Base-by-base conservation (phyloP, 306 rosid species). In the Nissolia schottii region DNA sequence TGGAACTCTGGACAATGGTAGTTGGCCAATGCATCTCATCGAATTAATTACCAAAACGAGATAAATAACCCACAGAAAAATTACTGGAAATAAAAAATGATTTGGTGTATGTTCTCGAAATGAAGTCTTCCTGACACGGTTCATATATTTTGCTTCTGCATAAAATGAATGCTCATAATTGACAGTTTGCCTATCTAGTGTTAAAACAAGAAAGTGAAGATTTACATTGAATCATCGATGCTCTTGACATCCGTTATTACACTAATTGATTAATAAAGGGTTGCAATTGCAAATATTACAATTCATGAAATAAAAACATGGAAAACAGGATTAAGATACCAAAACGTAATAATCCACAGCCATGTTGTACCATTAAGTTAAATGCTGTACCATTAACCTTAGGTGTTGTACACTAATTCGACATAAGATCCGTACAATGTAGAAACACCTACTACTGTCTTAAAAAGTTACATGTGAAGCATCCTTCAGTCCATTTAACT, bases 401-500 rank as follows among this genome's bases (percentile, higher is more conserved):
- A 46, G 51, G 24, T 54, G 29, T 3, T 54, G 38, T 37, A 25
- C 70, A 55, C 45, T 64, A 35, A 55, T 54, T 70, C 51, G 25
- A 70, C 70, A 35, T 41, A 23, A 23, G 1, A 45, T 76, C 73
- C 67, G 59, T 63, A 77, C 55, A 43, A 72, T 25, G n/a, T 56
- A 29, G 8, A 51, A 16, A 38, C 37, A 45, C 19, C 69, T 64
- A 34, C 68, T 35, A 65, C 37, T 7, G 49, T 41, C 72, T n/a
- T 22, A 14, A 7, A n/a, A 25, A 66, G 73, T 71, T 40, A 40
- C 58, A 34, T 64, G 45, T 19, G 60, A 65, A 70, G 53, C 6
- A 32, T 18, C 43, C 71, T 28, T 46, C 80, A 28, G 35, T 66
- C 67, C 75, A 70, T 65, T 43, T 63, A 53, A 94, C 96, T 71